A percentile compares a stretch with the other conserved stretches of the same genome.
These are phyloP conservation scores for Candolleomyces aberdarensis DNA, from an alignment of 768 basidiomycete genomes.

Conservation along the genomic window DNA sequence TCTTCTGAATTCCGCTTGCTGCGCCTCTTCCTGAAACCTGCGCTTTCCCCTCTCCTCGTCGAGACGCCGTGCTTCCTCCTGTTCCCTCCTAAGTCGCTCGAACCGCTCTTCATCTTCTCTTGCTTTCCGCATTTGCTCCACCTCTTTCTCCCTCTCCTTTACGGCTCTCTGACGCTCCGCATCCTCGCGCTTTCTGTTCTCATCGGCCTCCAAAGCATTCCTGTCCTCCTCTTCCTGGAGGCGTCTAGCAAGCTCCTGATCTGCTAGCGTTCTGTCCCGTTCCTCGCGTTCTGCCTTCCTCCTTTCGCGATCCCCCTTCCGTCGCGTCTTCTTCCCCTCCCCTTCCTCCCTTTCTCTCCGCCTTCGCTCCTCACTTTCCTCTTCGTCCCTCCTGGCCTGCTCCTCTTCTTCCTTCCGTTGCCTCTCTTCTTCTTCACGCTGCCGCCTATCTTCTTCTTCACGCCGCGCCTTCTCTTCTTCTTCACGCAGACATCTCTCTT, in stretches of 20 bases:
- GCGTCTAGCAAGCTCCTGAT: slow-evolving; percentile 20
- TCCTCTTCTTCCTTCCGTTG: slow-evolving; percentile 16
- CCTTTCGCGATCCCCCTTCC: slow-evolving; percentile 15
- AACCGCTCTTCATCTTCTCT: slow-evolving; percentile 16
- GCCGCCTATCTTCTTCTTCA: slow-evolving; percentile 3
- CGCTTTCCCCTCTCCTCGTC: slow-evolving; percentile 22
- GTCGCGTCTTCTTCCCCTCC: slow-evolving; percentile 10
- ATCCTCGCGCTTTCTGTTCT: slow-evolving; percentile 19
- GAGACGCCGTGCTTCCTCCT: slow-evolving; percentile 15
- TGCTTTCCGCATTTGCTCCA: slow-evolving; percentile 8
- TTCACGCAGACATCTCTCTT: slow-evolving; percentile 7
- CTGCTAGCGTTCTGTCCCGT: slow-evolving; percentile 15
- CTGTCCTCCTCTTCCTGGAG: slow-evolving; percentile 23
- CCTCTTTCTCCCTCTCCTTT: slow-evolving; percentile 14
- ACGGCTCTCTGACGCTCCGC: slow-evolving; percentile 11
- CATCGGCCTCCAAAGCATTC: slow-evolving; percentile 16
- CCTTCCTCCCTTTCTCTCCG: slow-evolving; percentile 18
- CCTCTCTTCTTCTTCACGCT: slow-evolving; percentile 12
- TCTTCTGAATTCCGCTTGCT: slow-evolving; percentile 39
- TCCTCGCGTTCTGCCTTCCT: slow-evolving; percentile 27
- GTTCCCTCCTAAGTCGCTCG: slow-evolving; percentile 17
- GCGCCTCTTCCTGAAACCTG: slow-evolving; percentile 29
- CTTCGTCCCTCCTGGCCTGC: slow-evolving; percentile 13
- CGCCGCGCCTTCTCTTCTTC: slow-evolving; percentile 13
- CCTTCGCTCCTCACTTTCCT: slow-evolving; percentile 14